Evolutionary conservation across 495 filamentous ascomycete genomes (phyloP).

Genomic region (Penicillium lagena): DNA sequence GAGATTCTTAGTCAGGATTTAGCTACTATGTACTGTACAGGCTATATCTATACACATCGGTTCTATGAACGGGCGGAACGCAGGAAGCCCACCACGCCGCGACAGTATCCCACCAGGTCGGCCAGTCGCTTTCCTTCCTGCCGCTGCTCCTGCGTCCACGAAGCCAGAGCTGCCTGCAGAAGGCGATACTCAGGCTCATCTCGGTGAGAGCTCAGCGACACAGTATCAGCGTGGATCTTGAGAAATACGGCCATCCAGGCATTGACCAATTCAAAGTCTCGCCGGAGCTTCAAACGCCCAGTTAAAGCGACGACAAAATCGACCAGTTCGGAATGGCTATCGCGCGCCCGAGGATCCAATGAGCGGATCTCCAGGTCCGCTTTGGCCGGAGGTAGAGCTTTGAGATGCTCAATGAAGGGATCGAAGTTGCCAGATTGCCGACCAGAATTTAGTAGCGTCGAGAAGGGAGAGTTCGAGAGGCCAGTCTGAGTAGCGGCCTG

Average conservation of each 20-base stretch:
- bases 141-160: slow-evolving; percentile 64
- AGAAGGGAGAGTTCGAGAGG: slow-evolving; percentile 44
- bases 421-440: slow-evolving; percentile 39
- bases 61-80: slow-evolving; percentile 47
- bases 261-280: slow-evolving; percentile 89
- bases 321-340: slow-evolving; percentile 47
- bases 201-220: slow-evolving; percentile 39
- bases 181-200: slow-evolving; percentile 27
- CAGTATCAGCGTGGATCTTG: slow-evolving; percentile 61
- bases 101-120: slow-evolving; percentile 75
- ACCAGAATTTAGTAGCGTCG: slow-evolving; percentile 42
- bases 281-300: slow-evolving; percentile 51
- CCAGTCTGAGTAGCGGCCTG: slow-evolving; percentile 15
- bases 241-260: slow-evolving; percentile 96
- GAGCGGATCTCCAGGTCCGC: slow-evolving; percentile 87
- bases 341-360: slow-evolving; percentile 43
- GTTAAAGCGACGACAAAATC: slow-evolving; percentile 75
- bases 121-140: slow-evolving; percentile 64
- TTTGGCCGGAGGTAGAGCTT: slow-evolving; percentile 68
- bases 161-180: slow-evolving; percentile 46
- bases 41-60: no score
- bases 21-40: no score
- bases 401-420: slow-evolving; percentile 66
- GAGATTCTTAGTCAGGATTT: background rate
- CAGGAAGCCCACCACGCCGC: slow-evolving; percentile 83